These are phyloP conservation scores for Cladosporium oxysporum DNA, from an alignment of 2,329 filamentous ascomycete genomes.

Conservation along the genomic window DNA sequence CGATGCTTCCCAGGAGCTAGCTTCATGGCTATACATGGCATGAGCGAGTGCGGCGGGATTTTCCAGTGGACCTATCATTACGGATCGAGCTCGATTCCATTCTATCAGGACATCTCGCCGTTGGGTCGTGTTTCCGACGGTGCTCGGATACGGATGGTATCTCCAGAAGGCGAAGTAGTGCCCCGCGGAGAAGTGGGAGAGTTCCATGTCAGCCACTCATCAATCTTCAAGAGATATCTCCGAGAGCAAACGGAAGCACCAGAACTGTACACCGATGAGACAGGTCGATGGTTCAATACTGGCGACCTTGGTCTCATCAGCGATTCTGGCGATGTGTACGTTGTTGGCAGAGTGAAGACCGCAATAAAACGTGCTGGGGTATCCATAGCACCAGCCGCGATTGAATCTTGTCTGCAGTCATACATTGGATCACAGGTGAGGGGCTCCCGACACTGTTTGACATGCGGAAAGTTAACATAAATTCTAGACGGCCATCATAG, in stretches of 20 bases:
- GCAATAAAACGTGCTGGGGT: constrained; percentile 29
- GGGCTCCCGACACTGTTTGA: background rate
- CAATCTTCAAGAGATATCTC: constrained; percentile 27
- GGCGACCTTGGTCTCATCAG: constrained; percentile 31
- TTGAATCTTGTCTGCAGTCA: constrained; percentile 28
- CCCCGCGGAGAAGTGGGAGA: constrained; percentile 25
- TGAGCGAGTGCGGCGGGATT: constrained; percentile 26
- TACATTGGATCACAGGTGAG: constrained; percentile 22
- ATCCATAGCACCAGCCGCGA: constrained; percentile 27
- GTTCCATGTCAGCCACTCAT: constrained; percentile 20
- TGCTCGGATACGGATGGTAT: background rate
- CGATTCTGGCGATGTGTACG: constrained; percentile 25
- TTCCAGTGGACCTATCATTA: constrained; percentile 23
- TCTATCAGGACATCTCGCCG: background rate
- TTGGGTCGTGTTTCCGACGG: background rate
- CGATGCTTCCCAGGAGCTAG: constrained; percentile 22
- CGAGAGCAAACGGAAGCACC: constrained; percentile 22
- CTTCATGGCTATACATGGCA: constrained; percentile 22
- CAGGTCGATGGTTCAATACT: constrained; percentile 29
- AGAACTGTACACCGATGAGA: constrained; percentile 25
- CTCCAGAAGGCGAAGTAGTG: background rate
- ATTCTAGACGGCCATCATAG: constrained; percentile 23
- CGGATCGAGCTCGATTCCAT: background rate
- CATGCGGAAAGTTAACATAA: background rate
- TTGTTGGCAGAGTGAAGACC: constrained; percentile 31